Base-by-base conservation (phyloP, 2,329 filamentous ascomycete genomes). In the Hypocreales sp. region DNA sequence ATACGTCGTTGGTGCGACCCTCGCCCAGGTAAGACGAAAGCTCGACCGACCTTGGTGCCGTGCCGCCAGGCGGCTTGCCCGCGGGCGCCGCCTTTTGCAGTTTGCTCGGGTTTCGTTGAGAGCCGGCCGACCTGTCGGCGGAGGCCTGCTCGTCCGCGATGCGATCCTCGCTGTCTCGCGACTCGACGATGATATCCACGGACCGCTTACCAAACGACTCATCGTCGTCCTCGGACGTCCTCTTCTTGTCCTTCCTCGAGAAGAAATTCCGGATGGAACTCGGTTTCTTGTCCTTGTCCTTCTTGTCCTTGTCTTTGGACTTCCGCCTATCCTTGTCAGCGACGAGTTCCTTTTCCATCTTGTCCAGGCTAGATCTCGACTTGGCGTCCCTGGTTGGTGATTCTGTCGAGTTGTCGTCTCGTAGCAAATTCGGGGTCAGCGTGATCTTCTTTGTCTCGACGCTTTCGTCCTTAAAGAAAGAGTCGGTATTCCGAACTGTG, bases 401-500 rank as follows among this genome's bases (percentile, higher is more conserved):
- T 14, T 58, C 54, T 8, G 45, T 46, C 3, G 55, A 55, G 37
- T 61, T 65, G 40, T 94, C 86, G 39, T 95, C 87, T 22, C 87
- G 75, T 22, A 95, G 60, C 28, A 98, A 57, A 40, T 92, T 92
- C 2, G 90, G 90, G 4, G 90, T 98, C 24, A 98, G 67, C 1
- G 86, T 92, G 39, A 98, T 95, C 58, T 95, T 95, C 53, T 92
- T 84, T 3, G 90, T 94, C 52, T 95, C 90, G 20, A 83, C 79
- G 18, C 72, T 83, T 45, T 98, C 87, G 45, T 95, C 90, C 51
- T 84, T 92, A 63, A 94, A 94, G 61, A 95, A 94, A 1, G 87
- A 93, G 53, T 95, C 87, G 5, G 83, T 87, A 47, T 92, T 92
- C 36, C 87, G 72, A 24, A 93, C 68, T 14, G 80, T 87, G 22